Base-by-base conservation (phyloP, 1,139 yeast genomes). In the Geotrichum citri-aurantii region DNA sequence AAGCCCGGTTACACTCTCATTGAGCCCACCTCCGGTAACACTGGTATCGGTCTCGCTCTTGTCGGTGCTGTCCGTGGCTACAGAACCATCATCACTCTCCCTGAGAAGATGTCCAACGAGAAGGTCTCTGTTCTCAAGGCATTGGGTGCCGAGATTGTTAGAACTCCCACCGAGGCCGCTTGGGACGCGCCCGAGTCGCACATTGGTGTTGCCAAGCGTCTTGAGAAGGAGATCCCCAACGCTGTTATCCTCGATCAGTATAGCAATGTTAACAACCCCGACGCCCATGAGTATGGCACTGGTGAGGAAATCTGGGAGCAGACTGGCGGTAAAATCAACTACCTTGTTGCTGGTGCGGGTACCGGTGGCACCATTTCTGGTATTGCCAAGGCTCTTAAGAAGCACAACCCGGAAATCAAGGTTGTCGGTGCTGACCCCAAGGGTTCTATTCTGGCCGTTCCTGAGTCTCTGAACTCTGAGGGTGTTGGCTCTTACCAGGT, bases 121-220 rank as follows among this genome's bases (percentile, higher is more conserved):
- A 89, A 89, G 73, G 96, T 89, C 42, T 83, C 92, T 54, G 96
- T 89, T 7, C 81, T 89, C 73, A 88, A 88, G 75, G 96, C 96
- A 3, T 79, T 89, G 61, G 96, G 96, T 58, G 96, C 96, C 48
- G 96, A 88, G 72, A 88, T 89, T 71, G 87, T 89, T 65, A 83
- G 96, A 78, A 89, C 96, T 21, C 96, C 96, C 56, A 89, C 95
- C 52, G 95, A 87, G 69, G 96, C 96, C 50, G 96, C 96, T 1
- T 89, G 92, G 90, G 96, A 89, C 69, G 82, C 95, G 54, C 96
- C 96, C 54, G 96, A 89, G 74, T 85, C 93, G 47, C 96, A 89
- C 69, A 88, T 89, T 71, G 96, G 96, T 64, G 96, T 89, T 50
- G 96, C 96, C 58, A 82, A 78, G 71, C 85, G 85, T 66, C 79